A percentile compares a stretch with the other conserved stretches of the same genome.
These are phyloP conservation scores for Aspergillus bertholletiae DNA, from an alignment of 495 filamentous ascomycete species.

Conservation along the genomic window DNA sequence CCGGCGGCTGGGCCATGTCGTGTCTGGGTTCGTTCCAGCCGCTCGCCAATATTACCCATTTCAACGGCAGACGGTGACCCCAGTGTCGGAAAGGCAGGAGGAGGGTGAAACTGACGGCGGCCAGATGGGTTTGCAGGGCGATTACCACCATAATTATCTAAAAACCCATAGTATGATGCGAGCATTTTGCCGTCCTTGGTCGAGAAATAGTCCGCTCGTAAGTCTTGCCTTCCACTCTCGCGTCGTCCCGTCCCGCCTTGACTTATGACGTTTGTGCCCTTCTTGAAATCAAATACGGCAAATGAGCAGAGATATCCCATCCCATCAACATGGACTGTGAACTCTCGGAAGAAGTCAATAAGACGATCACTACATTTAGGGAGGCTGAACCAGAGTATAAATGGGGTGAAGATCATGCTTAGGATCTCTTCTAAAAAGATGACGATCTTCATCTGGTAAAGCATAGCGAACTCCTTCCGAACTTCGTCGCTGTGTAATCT, in stretches of 20 bases:
- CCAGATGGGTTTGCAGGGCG: constrained; percentile 49
- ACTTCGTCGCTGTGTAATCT: constrained; percentile 87
- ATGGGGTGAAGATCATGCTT: constrained; percentile 87
- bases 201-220: constrained; percentile 87
- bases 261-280: constrained; percentile 58
- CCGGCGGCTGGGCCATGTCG: constrained; percentile 22
- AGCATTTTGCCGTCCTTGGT: constrained; percentile 98
- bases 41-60: constrained; percentile 39
- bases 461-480: constrained; percentile 73
- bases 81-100: constrained; percentile 70
- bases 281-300: constrained; percentile 97
- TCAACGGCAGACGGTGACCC: constrained; percentile 58
- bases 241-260: constrained; percentile 33
- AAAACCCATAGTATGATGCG: constrained; percentile 87
- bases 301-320: constrained; percentile 95
- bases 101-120: constrained; percentile 64
- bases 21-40: constrained; percentile 45
- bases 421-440: constrained; percentile 92
- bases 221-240: constrained; percentile 45
- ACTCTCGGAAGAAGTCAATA: constrained; percentile 97
- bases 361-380: constrained; percentile 88
- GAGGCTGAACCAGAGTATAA: constrained; percentile 82
- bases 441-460: constrained; percentile 84
- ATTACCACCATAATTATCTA: constrained; percentile 80
- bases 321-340: constrained; percentile 94